Evolutionary conservation across 176 grass and related monocot genomes (phyloP), one percentile per base, ranked within the genome.

Genomic region (Alloteropsis semialata): DNA sequence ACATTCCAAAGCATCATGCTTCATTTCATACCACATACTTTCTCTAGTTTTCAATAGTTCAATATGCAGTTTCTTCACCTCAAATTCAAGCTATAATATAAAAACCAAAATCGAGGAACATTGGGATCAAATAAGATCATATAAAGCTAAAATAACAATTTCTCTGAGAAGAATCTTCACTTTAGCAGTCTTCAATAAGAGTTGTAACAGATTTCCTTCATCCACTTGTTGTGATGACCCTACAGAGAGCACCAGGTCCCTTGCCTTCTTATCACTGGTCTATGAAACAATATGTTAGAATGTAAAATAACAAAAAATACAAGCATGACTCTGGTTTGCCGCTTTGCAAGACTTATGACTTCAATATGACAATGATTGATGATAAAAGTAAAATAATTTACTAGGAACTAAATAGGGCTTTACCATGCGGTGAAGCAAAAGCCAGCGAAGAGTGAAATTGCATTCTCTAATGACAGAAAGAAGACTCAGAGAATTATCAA

Each of bases 351-450:
- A 22, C 44, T 18, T 78, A 62, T 8, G 36, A 84, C 25, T 77
- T 77, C 48, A 67, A 69, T 49, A 72, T 16, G 32, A 49, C 34
- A 62, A 38, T 62, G 21, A 21, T 38, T 78, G 39, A 48, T 72
- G 32, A 60, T 85, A 37, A 37, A 78, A 7, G 7, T 18, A 15
- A 28, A 28, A 36, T 25, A 16, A 14, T 45, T 21, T 63, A 71
- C 24, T 46, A 61, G 27, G 71, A 61, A 82, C 11, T 71, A 67
- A 67, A 66, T 33, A 66, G 30, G 50, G 65, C 28, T 72, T 87
- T 84, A 94, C 92, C 89, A 85, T 89, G 91, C 78, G 83, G 58
- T 94, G 92, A 90, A 94, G 89, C 84, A 94, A 94, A 79, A 94
- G 48, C 92, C 92, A 94, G 62, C 87, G 84, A 69, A 94, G 75